Percentiles rank a stretch among this genome's conserved stretches.
These are phyloP conservation scores for Carnegiea gigantea DNA, from an alignment of 179 eudicot species.

Conservation along the genomic window DNA sequence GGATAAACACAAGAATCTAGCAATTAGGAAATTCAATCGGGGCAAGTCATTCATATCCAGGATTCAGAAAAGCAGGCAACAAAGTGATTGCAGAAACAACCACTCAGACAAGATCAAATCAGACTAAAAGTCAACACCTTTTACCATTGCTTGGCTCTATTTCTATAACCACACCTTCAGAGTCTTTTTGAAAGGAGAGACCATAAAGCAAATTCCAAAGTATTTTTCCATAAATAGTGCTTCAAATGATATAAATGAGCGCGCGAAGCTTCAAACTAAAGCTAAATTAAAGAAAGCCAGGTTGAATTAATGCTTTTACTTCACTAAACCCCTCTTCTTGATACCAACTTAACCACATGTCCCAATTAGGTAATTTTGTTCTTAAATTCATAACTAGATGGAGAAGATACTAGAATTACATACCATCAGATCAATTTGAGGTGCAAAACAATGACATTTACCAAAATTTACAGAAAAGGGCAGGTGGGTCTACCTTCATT, in stretches of 20 bases:
- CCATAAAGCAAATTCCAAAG: background rate
- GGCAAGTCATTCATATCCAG: background rate
- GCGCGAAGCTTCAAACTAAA: constrained; percentile 4
- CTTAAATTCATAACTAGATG: background rate
- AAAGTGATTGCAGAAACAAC: background rate
- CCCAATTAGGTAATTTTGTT: background rate
- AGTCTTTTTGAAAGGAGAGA: background rate
- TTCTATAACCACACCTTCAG: background rate
- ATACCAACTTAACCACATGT: background rate
- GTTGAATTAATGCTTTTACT: background rate
- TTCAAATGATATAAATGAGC: background rate
- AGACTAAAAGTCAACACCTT: constrained; percentile 13
- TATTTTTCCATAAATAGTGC: background rate
- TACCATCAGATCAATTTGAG: constrained; percentile 7
- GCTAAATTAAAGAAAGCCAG: background rate
- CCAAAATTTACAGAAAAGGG: background rate
- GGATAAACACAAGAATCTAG: background rate
- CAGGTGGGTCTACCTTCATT: constrained; percentile 26
- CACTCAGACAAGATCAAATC: constrained; percentile 6
- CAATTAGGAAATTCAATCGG: background rate
- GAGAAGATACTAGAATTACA: background rate
- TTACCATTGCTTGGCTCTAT: background rate
- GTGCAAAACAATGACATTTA: background rate
- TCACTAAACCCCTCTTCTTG: background rate
- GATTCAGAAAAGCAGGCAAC: background rate